phyloP scores from a whole-genome alignment of 1,284 basidiomycete species.

The Puccinia novopanici region DNA sequence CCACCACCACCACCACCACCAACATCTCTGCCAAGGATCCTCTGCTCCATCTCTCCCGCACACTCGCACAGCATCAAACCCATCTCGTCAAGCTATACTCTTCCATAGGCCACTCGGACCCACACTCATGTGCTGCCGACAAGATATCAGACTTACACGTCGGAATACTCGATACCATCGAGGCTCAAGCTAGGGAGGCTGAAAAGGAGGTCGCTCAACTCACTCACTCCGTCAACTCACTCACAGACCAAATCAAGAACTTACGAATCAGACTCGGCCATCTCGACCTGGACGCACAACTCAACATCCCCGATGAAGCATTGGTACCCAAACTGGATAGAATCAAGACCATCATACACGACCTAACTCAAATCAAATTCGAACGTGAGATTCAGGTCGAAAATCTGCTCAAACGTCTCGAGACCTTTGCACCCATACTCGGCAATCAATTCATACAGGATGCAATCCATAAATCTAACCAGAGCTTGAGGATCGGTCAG shows the following conservation, averaged over 20 bases:
- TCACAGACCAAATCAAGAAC: conserved; percentile 30
- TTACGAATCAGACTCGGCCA: conserved; percentile 31
- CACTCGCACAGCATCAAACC: conserved; percentile 39
- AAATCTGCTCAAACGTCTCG: conserved; percentile 27
- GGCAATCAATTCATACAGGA: conserved; percentile 25
- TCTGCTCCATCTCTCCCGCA: conserved; percentile 32
- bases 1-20: conserved; percentile 4
- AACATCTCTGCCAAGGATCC: conserved; percentile 26
- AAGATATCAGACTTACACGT: conserved; percentile 43
- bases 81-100: conserved; percentile 39
- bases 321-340: conserved; percentile 28
- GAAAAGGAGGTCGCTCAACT: conserved; percentile 39
- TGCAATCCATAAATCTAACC: background rate
- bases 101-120: conserved; percentile 44
- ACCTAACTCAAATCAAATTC: conserved; percentile 27
- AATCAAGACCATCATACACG: conserved; percentile 18
- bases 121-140: conserved; percentile 16
- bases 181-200: conserved; percentile 30
- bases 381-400: conserved; percentile 32
- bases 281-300: conserved; percentile 20
- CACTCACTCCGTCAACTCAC: conserved; percentile 9
- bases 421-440: conserved; percentile 32
- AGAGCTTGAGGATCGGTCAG: conserved; percentile 28
- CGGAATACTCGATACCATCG: conserved; percentile 39
- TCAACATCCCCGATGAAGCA: conserved; percentile 6